phyloP scores from a whole-genome alignment of 768 basidiomycete species.

The Amanita fuliginea region DNA sequence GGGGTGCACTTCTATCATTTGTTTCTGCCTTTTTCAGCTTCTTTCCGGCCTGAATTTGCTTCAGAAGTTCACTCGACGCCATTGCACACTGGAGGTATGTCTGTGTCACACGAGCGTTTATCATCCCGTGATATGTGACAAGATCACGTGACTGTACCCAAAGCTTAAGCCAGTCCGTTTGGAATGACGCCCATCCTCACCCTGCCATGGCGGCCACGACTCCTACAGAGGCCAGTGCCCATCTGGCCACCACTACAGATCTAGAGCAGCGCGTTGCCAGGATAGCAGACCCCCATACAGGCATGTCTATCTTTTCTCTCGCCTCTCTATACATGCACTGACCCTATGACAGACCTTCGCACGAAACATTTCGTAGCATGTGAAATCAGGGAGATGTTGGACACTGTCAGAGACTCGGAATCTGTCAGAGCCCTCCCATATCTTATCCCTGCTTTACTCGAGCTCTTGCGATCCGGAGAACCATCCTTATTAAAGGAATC shows the following conservation, averaged over 20 bases:
- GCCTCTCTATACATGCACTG: background rate
- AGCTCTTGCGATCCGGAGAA: slow-evolving; percentile 60
- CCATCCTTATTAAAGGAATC: slow-evolving; percentile 57
- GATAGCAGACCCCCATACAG: slow-evolving; percentile 66
- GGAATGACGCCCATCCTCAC: background rate
- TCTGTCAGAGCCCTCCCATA: slow-evolving; percentile 57
- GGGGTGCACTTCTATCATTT: slow-evolving; percentile 69
- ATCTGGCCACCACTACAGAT: slow-evolving; percentile 36
- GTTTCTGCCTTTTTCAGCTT: slow-evolving; percentile 75
- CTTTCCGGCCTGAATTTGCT: slow-evolving; percentile 78
- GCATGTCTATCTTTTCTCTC: slow-evolving; percentile 22
- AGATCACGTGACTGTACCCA: background rate
- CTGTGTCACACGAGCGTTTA: background rate
- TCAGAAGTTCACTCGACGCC: slow-evolving; percentile 68
- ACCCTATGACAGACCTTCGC: slow-evolving; percentile 42
- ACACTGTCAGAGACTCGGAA: slow-evolving; percentile 68
- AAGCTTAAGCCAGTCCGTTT: background rate
- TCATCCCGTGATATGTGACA: background rate
- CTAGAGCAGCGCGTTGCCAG: slow-evolving; percentile 62
- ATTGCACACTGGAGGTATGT: slow-evolving; percentile 22
- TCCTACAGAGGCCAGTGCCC: slow-evolving; percentile 22
- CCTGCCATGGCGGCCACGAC: slow-evolving; percentile 21
- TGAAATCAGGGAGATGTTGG: slow-evolving; percentile 75
- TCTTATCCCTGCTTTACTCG: slow-evolving; percentile 64
- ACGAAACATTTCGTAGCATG: slow-evolving; percentile 60